Evolutionary conservation across 176 grass and related monocot genomes (phyloP).

Genomic region (Carex pumila): DNA sequence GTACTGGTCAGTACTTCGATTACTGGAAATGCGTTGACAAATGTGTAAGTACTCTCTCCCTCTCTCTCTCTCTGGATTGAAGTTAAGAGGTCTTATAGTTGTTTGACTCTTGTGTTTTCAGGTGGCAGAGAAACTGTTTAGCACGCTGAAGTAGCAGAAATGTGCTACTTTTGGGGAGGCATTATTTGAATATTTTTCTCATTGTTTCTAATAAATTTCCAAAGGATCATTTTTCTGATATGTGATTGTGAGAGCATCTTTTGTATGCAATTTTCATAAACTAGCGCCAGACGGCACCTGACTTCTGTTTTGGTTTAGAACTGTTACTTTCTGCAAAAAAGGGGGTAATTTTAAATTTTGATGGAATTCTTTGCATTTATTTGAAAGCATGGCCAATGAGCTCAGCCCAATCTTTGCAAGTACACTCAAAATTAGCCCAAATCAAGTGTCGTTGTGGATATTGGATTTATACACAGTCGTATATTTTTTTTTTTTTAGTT

Average conservation of each 20-base stretch:
- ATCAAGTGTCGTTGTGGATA: not conserved
- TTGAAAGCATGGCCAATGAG: not conserved
- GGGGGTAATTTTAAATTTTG: not conserved
- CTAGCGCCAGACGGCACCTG: not conserved
- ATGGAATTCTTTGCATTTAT: not conserved
- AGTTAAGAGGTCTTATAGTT: not conserved
- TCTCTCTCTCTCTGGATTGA: not conserved
- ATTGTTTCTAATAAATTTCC: constrained; percentile 19
- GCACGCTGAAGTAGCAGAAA: constrained; percentile 53
- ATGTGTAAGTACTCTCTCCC: constrained; percentile 44
- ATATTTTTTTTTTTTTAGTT: no score
- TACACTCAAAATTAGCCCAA: not conserved
- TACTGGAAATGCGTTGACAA: constrained; percentile 90
- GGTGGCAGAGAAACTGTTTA: constrained; percentile 84
- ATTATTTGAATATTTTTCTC: constrained; percentile 17
- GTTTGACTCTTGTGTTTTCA: constrained; percentile 26
- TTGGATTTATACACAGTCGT: not conserved
- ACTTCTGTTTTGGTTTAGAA: not conserved
- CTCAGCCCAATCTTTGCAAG: not conserved
- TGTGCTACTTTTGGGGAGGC: constrained; percentile 9
- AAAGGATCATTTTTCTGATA: constrained; percentile 7
- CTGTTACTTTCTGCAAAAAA: not conserved
- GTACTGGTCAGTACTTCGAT: constrained; percentile 93
- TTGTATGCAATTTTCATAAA: constrained; percentile 14
- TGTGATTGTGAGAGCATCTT: constrained; percentile 7